These are phyloP conservation scores for Colletotrichum eleusines DNA, from an alignment of 2,329 filamentous ascomycete species.

Conservation along the genomic window DNA sequence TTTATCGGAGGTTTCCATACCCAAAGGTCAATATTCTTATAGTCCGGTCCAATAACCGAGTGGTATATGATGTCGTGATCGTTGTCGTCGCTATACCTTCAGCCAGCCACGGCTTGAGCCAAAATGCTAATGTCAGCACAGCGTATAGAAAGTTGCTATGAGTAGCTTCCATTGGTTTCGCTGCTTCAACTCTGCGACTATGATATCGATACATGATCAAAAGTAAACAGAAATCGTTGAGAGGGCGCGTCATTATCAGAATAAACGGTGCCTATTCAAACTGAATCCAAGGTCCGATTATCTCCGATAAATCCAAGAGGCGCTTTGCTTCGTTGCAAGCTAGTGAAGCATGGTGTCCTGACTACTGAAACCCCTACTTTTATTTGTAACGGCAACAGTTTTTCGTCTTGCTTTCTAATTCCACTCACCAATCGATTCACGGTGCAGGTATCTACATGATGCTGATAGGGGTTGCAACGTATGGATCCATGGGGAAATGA, in stretches of 20 bases:
- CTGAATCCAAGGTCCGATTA: too few species aligned
- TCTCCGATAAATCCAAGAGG: too few species aligned
- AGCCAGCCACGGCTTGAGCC: too few species aligned
- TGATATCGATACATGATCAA: not conserved
- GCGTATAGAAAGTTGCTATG: too few species aligned
- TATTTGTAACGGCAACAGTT: too few species aligned
- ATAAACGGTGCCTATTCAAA: not conserved
- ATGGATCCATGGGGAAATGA: too few species aligned
- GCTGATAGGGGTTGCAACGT: too few species aligned
- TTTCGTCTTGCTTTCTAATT: too few species aligned
- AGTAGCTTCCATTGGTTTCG: not conserved
- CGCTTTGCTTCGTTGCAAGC: not conserved
- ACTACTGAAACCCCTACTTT: not conserved
- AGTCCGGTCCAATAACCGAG: not conserved
- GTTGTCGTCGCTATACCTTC: not conserved
- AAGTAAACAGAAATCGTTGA: not conserved
- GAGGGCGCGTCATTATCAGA: not conserved
- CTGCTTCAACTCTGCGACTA: not conserved
- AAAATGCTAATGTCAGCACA: not conserved
- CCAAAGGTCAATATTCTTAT: not conserved
- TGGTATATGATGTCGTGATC: not conserved
- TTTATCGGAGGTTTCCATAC: not conserved
- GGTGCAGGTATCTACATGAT: too few species aligned
- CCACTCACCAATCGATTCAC: not conserved
- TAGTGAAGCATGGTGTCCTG: not conserved